phyloP scores from a whole-genome alignment of 2,329 filamentous ascomycete genomes.

The Colletotrichum caudatum region DNA sequence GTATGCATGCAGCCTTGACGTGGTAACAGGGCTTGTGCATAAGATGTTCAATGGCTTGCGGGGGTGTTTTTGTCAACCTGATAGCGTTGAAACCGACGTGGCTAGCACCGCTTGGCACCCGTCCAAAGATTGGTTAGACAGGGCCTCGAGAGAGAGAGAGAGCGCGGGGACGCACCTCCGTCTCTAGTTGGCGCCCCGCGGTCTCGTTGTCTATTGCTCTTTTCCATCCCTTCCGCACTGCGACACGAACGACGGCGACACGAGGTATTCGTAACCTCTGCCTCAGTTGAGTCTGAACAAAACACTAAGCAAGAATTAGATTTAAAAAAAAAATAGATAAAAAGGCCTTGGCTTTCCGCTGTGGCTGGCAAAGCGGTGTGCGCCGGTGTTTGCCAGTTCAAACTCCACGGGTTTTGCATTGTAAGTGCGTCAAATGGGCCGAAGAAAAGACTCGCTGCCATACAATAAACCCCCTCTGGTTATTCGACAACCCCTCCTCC shows the following conservation, averaged over 20 bases:
- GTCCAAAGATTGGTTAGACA: constrained; percentile 14
- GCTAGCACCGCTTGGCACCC: constrained; percentile 13
- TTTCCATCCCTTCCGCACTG: constrained; percentile 3
- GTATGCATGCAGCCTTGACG: not conserved
- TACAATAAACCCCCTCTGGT: not conserved
- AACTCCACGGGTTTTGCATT: constrained; percentile 1
- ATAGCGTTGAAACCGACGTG: constrained; percentile 4
- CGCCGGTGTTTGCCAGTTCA: constrained; percentile 1
- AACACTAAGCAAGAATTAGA: not conserved
- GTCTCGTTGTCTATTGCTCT: not conserved
- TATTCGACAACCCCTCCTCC: not conserved
- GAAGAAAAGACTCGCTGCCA: constrained; percentile 1
- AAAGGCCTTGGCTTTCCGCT: constrained; percentile 6
- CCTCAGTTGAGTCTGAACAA: not conserved
- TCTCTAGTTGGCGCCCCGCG: not conserved
- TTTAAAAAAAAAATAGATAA: too few species aligned
- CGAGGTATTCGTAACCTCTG: not conserved
- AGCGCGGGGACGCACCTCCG: not conserved
- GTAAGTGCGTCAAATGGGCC: not conserved
- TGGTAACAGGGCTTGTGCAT: not conserved
- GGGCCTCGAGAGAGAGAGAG: constrained; percentile 11
- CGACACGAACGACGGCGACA: not conserved
- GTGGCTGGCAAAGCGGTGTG: not conserved
- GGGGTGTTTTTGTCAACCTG: not conserved
- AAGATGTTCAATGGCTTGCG: constrained; percentile 5